Conservation (phyloP, 1,139 yeast species). For the Pichia sp. region DNA sequence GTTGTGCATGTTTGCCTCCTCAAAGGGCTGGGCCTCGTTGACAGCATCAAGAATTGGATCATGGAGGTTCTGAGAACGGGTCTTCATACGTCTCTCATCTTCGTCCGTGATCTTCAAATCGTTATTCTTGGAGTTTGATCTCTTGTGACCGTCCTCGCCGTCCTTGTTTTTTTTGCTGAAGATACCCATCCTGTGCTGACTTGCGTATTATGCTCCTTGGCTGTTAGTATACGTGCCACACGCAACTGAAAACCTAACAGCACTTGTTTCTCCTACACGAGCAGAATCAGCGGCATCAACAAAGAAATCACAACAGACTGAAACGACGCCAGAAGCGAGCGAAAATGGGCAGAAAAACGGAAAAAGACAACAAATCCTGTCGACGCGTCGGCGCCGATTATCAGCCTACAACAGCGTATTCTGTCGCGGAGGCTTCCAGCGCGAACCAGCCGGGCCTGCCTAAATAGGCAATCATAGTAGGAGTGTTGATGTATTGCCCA, state of each 20-base stretch:
- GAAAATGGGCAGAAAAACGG: too few relatives aligned
- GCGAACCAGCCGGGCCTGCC: not conserved
- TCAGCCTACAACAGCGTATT: not conserved
- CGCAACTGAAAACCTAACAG: not conserved
- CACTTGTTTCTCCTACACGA: not conserved
- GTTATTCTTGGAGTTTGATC: conserved; percentile 15
- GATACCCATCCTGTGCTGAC: conserved; percentile 27
- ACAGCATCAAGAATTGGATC: conserved; percentile 91
- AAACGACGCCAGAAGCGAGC: not conserved
- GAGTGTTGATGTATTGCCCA: conserved; percentile 7
- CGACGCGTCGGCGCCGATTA: not conserved
- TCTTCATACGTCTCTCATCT: conserved; percentile 49
- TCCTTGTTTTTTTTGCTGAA: conserved; percentile 24
- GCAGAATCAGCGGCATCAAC: not conserved
- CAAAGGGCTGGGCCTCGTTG: conserved; percentile 93
- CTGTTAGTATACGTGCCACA: not conserved
- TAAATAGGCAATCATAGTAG: conserved; percentile 1
- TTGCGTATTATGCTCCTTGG: not conserved
- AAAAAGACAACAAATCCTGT: not conserved
- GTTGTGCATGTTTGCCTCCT: conserved; percentile 50
- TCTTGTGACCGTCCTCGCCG: conserved; percentile 20
- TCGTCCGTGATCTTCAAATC: conserved; percentile 40
- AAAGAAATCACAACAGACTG: not conserved
- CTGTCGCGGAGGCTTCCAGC: not conserved
- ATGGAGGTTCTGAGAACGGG: conserved; percentile 62